Evolutionary conservation across 2,329 filamentous ascomycete genomes (phyloP).

Genomic region (Stagonosporopsis chrysanthemi): DNA sequence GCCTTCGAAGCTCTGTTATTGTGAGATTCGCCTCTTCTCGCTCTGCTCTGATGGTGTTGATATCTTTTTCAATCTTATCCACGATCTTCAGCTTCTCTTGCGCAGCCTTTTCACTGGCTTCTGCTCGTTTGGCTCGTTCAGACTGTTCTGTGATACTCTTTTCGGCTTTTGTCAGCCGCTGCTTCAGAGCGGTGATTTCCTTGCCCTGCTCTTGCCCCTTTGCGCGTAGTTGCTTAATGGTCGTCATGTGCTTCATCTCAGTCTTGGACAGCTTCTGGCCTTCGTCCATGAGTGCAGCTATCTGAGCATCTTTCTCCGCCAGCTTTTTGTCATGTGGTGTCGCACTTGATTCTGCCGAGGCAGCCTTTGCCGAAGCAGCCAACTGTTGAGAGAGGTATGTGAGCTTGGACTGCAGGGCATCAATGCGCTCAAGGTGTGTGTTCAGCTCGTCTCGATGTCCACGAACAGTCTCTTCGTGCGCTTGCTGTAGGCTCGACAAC

Average conservation of each 20-base stretch:
- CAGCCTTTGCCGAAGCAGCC: conserved; percentile 75
- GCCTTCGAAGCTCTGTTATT: conserved; percentile 72
- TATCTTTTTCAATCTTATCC: conserved; percentile 62
- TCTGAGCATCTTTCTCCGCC: conserved; percentile 88
- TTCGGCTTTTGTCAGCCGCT: conserved; percentile 70
- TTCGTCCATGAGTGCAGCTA: conserved; percentile 89
- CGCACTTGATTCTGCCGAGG: conserved; percentile 56
- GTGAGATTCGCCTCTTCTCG: conserved; percentile 68
- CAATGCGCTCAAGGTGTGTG: conserved; percentile 84
- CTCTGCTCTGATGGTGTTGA: conserved; percentile 69
- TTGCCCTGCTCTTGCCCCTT: conserved; percentile 62
- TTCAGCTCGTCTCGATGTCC: conserved; percentile 83
- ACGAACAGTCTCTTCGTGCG: conserved; percentile 60
- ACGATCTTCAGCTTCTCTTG: conserved; percentile 63
- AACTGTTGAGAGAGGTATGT: conserved; percentile 85
- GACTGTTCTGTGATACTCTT: conserved; percentile 68
- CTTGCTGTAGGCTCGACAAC: conserved; percentile 58
- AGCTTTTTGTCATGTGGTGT: conserved; percentile 72
- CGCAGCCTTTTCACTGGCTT: conserved; percentile 65
- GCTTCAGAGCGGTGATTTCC: conserved; percentile 59
- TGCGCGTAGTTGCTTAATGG: conserved; percentile 78
- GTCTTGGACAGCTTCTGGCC: conserved; percentile 85
- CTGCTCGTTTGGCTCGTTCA: conserved; percentile 66
- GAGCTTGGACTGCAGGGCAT: conserved; percentile 89
- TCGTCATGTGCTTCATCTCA: conserved; percentile 82